A percentile compares a stretch with the other conserved stretches of the same genome.
These are phyloP conservation scores for Mycena belliarum DNA, from an alignment of 768 basidiomycete genomes.

Conservation along the genomic window DNA sequence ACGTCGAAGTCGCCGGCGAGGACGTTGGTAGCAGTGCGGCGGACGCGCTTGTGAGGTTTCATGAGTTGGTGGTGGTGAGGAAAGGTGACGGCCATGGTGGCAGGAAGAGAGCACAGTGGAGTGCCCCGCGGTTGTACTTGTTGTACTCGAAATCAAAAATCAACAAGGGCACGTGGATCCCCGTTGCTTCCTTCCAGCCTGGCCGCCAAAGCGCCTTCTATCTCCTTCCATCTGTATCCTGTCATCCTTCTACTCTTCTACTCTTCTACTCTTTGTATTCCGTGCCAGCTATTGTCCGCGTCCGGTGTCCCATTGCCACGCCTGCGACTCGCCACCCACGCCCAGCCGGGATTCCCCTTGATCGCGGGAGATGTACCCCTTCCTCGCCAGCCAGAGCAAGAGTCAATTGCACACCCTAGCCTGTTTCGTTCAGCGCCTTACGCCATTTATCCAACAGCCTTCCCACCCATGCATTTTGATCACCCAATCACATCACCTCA, in stretches of 20 bases:
- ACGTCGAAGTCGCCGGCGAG: slow-evolving; percentile 76
- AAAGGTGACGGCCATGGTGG: slow-evolving; percentile 36
- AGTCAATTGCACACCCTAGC: slow-evolving; percentile 10
- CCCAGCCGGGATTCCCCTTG: neutral
- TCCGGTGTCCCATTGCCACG: neutral
- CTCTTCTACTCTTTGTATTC: neutral
- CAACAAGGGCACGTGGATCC: slow-evolving; percentile 15
- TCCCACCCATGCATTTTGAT: slow-evolving; percentile 22
- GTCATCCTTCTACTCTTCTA: neutral
- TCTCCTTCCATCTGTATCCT: slow-evolving; percentile 6
- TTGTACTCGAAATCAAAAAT: slow-evolving; percentile 22
- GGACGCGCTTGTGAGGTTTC: slow-evolving; percentile 41
- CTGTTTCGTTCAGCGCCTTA: slow-evolving; percentile 13
- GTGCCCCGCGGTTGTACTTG: neutral
- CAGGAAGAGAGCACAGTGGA: slow-evolving; percentile 40
- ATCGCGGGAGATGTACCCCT: neutral
- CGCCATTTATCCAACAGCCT: slow-evolving; percentile 6
- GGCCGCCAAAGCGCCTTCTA: slow-evolving; percentile 14
- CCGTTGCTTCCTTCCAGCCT: slow-evolving; percentile 9
- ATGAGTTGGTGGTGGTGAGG: slow-evolving; percentile 30
- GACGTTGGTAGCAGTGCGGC: slow-evolving; percentile 73
- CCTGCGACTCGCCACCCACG: neutral
- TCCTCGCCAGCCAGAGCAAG: slow-evolving; percentile 11
- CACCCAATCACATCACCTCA: slow-evolving; percentile 11
- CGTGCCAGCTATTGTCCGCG: slow-evolving; percentile 2